Percentiles rank a stretch among this genome's conserved stretches.
Conservation (phyloP, 768 basidiomycete species). For the Hysterangium stoloniferum region DNA sequence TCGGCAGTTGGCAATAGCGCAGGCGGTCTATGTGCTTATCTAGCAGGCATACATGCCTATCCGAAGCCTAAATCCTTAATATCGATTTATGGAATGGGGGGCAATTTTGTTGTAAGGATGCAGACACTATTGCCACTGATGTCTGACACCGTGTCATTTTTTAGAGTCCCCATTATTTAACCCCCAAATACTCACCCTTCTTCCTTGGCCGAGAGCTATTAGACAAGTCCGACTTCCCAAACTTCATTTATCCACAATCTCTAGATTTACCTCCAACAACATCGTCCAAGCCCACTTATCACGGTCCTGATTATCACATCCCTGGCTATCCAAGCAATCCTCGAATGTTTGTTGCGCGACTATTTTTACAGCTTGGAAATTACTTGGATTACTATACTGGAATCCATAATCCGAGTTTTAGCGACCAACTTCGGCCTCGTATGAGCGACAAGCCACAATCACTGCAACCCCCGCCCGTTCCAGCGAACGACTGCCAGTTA, state of each 20-base stretch:
- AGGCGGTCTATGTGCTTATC: constrained; percentile 56
- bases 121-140: not conserved
- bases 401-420: constrained; percentile 37
- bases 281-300: constrained; percentile 41
- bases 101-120: constrained; percentile 34
- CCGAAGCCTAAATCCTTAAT: constrained; percentile 50
- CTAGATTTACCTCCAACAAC: constrained; percentile 21
- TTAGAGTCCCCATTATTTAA: constrained; percentile 46
- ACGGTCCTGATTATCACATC: constrained; percentile 34
- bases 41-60: constrained; percentile 45
- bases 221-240: constrained; percentile 37
- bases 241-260: constrained; percentile 40
- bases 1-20: constrained; percentile 52
- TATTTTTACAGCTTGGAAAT: constrained; percentile 52
- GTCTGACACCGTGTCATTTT: not conserved
- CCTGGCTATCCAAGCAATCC: constrained; percentile 58
- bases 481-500: constrained; percentile 25
- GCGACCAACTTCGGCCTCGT: constrained; percentile 29
- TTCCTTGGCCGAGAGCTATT: constrained; percentile 49
- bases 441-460: not conserved
- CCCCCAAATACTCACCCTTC: constrained; percentile 42
- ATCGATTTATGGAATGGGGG: constrained; percentile 59
- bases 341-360: constrained; percentile 47
- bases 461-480: constrained; percentile 18
- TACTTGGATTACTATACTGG: constrained; percentile 54